Conservation (phyloP, 768 basidiomycete genomes). For the Suillus brevipes region DNA sequence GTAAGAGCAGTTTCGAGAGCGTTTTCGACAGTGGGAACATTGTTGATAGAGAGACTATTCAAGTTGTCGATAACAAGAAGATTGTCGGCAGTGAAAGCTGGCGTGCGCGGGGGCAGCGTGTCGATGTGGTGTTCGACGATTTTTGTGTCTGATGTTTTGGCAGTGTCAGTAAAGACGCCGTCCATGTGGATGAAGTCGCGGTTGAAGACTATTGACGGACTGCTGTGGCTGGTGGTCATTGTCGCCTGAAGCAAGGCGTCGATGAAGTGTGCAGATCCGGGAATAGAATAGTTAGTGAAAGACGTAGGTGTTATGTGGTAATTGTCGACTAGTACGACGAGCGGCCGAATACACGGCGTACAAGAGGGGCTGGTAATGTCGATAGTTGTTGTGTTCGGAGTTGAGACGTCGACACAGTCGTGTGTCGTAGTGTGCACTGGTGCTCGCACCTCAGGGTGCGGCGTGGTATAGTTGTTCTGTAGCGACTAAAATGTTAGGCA, state of each 20-base stretch:
- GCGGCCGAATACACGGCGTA: too few relatives aligned
- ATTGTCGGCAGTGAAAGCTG: background rate
- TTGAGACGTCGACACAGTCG: background rate
- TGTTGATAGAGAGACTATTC: too few relatives aligned
- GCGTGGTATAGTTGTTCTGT: too few relatives aligned
- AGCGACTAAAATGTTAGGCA: too few relatives aligned
- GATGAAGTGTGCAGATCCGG: too few relatives aligned
- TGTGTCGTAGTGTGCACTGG: background rate
- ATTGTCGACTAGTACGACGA: too few relatives aligned
- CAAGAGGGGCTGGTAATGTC: too few relatives aligned
- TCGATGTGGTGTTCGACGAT: background rate
- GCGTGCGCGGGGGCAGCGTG: background rate
- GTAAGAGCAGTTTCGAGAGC: background rate
- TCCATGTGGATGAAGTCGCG: background rate
- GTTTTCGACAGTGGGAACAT: background rate
- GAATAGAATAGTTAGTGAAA: background rate
- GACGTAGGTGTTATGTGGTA: too few relatives aligned
- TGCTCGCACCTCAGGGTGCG: too few relatives aligned
- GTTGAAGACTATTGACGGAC: background rate
- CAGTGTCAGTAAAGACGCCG: background rate
- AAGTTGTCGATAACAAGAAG: too few relatives aligned
- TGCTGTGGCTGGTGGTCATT: background rate
- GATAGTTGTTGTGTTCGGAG: too few relatives aligned
- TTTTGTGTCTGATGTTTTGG: background rate
- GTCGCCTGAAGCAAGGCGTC: too few relatives aligned